phyloP scores from a whole-genome alignment of 306 rosid species.

The Morella rubra region DNA sequence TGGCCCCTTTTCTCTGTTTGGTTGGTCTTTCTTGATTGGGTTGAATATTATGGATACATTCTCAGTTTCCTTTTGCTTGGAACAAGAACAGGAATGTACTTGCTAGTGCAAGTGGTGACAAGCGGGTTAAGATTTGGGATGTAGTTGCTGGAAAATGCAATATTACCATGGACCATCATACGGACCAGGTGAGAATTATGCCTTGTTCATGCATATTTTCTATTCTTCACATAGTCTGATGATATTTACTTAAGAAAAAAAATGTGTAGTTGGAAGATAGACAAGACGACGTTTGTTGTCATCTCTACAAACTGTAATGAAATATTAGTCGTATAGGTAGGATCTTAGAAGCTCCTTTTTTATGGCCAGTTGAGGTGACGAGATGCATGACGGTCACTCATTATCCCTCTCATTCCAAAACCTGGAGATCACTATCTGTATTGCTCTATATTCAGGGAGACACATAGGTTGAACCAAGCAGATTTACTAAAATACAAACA shows the following conservation, averaged over 20 bases:
- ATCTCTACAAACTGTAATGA: background rate
- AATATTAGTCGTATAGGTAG: background rate
- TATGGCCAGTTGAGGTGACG: background rate
- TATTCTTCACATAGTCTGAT: background rate
- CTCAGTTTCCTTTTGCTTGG: constrained; percentile 7
- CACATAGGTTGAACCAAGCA: background rate
- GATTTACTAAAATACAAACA: background rate
- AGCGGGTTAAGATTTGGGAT: constrained; percentile 86
- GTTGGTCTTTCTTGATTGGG: constrained; percentile 20
- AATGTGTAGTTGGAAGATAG: background rate
- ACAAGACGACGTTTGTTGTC: background rate
- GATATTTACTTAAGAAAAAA: too few relatives aligned
- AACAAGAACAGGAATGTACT: constrained; percentile 61
- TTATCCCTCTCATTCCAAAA: background rate
- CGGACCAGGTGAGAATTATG: constrained; percentile 64
- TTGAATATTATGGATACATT: constrained; percentile 15
- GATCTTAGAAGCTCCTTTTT: constrained; percentile 1
- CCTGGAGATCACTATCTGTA: constrained; percentile 6
- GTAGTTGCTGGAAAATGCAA: constrained; percentile 68
- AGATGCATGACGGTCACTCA: background rate
- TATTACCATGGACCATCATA: constrained; percentile 84
- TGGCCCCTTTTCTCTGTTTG: constrained; percentile 1
- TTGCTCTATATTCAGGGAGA: background rate
- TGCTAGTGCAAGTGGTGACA: constrained; percentile 97
- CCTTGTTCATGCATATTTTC: constrained; percentile 1